Evolutionary conservation across 2,329 filamentous ascomycete species (phyloP).

Genomic region (Stagonosporopsis tanaceti): DNA sequence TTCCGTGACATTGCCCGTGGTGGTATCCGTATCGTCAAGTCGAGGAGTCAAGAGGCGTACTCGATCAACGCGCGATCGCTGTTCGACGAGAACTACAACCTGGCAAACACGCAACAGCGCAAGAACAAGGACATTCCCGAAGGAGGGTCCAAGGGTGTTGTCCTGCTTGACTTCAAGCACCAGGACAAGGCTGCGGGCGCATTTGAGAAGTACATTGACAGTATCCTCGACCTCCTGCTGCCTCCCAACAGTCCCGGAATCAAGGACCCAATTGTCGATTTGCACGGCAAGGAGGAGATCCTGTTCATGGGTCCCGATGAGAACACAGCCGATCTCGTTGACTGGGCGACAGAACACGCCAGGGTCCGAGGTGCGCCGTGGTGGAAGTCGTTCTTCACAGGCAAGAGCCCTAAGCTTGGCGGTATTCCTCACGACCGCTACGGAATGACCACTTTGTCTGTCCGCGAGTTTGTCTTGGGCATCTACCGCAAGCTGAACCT

Average conservation of each 20-base stretch:
- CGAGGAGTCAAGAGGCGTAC: conserved; percentile 93
- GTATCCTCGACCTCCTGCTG: conserved; percentile 92
- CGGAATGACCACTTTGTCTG: conserved; percentile 97
- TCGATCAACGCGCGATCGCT: conserved; percentile 94
- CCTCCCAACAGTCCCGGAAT: conserved; percentile 92
- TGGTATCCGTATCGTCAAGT: conserved; percentile 98
- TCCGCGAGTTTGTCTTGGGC: conserved; percentile 93
- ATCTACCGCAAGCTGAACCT: conserved; percentile 97
- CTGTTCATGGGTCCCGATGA: conserved; percentile 98
- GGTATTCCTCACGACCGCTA: conserved; percentile 96
- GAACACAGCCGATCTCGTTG: conserved; percentile 95
- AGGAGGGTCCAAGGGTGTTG: conserved; percentile 96
- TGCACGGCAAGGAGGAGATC: conserved; percentile 95
- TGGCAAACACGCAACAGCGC: conserved; percentile 97
- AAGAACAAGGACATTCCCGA: conserved; percentile 99
- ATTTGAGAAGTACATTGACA: conserved; percentile 99
- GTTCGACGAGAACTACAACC: conserved; percentile 98
- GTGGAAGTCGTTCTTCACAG: conserved; percentile 99
- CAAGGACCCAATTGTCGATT: conserved; percentile 97
- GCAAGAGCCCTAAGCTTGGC: conserved; percentile 93
- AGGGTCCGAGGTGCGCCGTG: conserved; percentile 86
- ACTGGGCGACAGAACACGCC: conserved; percentile 99
- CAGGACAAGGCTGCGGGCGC: conserved; percentile 92
- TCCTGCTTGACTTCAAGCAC: conserved; percentile 90
- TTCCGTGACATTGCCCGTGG: conserved; percentile 97